Evolutionary conservation across 495 filamentous ascomycete genomes (phyloP).

Genomic region (Venustampulla echinocandica): DNA sequence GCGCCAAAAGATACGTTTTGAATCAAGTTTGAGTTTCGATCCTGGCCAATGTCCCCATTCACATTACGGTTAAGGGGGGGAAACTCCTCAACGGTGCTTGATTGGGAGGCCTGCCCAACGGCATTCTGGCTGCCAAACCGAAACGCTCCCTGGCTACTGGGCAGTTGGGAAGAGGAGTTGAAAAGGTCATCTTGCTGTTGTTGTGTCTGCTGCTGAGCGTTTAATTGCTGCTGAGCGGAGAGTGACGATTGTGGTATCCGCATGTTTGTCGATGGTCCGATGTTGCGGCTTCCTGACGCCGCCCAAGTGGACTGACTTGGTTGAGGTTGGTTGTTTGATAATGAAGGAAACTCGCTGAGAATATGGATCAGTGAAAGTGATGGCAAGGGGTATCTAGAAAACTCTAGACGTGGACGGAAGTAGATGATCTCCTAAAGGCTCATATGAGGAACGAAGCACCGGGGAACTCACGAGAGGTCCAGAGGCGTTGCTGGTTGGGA

Average conservation of each 20-base stretch:
- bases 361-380: not conserved
- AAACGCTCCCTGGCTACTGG: slow-evolving; percentile 50
- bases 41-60: slow-evolving; percentile 62
- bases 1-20: slow-evolving; percentile 57
- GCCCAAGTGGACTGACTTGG: slow-evolving; percentile 57
- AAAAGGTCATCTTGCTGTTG: slow-evolving; percentile 52
- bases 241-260: slow-evolving; percentile 47
- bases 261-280: slow-evolving; percentile 53
- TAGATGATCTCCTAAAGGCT: too few relatives aligned
- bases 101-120: slow-evolving; percentile 52
- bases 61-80: slow-evolving; percentile 72
- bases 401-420: not conserved
- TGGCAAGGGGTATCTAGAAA: not conserved
- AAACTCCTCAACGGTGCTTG: slow-evolving; percentile 67
- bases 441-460: too few relatives aligned
- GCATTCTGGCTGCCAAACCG: slow-evolving; percentile 42
- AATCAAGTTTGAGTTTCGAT: slow-evolving; percentile 54
- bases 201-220: slow-evolving; percentile 42
- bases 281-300: slow-evolving; percentile 30
- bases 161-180: slow-evolving; percentile 45
- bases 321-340: slow-evolving; percentile 61
- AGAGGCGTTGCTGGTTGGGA: slow-evolving; percentile 64
- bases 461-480: slow-evolving; percentile 67
- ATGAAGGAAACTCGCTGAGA: slow-evolving; percentile 71
- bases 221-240: slow-evolving; percentile 38